phyloP scores from a whole-genome alignment of 2,329 filamentous ascomycete genomes.

The Colletotrichum camelliae region DNA sequence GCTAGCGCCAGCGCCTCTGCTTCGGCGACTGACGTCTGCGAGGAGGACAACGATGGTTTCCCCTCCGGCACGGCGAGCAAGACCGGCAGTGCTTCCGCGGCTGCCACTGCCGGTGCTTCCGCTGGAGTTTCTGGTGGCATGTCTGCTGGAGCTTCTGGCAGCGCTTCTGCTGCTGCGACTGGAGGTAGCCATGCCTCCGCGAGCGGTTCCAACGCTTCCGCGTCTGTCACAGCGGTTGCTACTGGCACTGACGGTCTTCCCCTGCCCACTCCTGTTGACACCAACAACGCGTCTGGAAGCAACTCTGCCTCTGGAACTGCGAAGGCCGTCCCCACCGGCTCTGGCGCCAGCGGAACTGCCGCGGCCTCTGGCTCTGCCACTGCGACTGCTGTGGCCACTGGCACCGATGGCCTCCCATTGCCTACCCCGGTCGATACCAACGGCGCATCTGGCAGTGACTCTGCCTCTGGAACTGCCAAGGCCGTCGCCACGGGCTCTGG shows the following conservation, averaged over 20 bases:
- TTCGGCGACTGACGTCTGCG: constrained; percentile 4
- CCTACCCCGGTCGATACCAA: neutral
- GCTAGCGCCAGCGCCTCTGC: neutral
- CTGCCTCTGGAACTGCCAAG: neutral
- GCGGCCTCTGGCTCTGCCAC: neutral
- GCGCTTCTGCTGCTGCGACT: constrained; percentile 15
- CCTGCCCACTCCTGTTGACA: neutral
- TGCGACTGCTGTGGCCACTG: neutral
- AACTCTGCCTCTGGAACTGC: neutral
- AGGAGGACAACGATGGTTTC: constrained; percentile 16
- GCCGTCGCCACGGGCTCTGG: neutral
- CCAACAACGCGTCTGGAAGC: neutral
- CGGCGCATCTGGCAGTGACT: neutral
- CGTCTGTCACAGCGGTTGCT: neutral
- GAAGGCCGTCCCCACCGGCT: neutral
- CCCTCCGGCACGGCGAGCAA: neutral
- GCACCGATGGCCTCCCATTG: neutral
- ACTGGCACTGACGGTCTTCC: neutral
- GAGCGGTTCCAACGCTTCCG: constrained; percentile 5
- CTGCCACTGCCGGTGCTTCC: neutral
- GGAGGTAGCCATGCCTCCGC: constrained; percentile 4
- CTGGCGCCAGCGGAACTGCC: neutral
- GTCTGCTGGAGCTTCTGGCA: constrained; percentile 12
- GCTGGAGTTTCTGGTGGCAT: constrained; percentile 3
- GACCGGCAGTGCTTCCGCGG: neutral